Percentiles rank a stretch among this genome's conserved stretches.
These are phyloP conservation scores for Nannizziopsis arthrosporioides DNA, from an alignment of 2,329 filamentous ascomycete genomes.

Conservation along the genomic window DNA sequence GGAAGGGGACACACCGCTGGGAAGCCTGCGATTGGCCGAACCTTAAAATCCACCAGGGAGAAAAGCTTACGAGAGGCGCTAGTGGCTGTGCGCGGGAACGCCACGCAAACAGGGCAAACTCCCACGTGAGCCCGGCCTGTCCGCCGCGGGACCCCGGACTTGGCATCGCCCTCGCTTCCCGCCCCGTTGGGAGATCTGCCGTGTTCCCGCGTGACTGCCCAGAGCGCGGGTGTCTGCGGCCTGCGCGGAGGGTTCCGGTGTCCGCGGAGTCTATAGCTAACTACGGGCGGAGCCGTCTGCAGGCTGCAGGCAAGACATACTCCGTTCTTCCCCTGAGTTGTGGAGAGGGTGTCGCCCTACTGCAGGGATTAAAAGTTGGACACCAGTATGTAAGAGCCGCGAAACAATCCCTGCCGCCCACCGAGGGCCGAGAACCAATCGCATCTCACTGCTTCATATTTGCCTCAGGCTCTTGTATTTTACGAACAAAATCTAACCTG, in stretches of 20 bases:
- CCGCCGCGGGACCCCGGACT: slow-evolving; percentile 1
- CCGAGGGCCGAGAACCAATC: too few relatives aligned
- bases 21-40: not conserved
- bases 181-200: not conserved
- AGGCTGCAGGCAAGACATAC: too few relatives aligned
- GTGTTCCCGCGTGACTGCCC: not conserved
- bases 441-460: too few relatives aligned
- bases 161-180: not conserved
- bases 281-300: too few relatives aligned
- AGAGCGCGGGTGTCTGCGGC: too few relatives aligned
- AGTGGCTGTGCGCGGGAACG: not conserved
- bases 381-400: too few relatives aligned
- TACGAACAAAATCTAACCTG: not conserved
- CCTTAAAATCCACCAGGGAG: not conserved
- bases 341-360: too few relatives aligned
- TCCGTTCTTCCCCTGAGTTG: too few relatives aligned
- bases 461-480: not conserved
- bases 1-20: not conserved
- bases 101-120: slow-evolving; percentile 7
- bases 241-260: too few relatives aligned
- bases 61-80: not conserved
- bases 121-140: slow-evolving; percentile 4
- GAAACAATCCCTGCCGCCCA: too few relatives aligned
- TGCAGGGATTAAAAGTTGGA: too few relatives aligned
- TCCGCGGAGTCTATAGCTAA: too few relatives aligned